Percentiles rank a stretch among this genome's conserved stretches.
phyloP scores from a whole-genome alignment of 108 stramenopile species.

The Thalassiosira profunda region DNA sequence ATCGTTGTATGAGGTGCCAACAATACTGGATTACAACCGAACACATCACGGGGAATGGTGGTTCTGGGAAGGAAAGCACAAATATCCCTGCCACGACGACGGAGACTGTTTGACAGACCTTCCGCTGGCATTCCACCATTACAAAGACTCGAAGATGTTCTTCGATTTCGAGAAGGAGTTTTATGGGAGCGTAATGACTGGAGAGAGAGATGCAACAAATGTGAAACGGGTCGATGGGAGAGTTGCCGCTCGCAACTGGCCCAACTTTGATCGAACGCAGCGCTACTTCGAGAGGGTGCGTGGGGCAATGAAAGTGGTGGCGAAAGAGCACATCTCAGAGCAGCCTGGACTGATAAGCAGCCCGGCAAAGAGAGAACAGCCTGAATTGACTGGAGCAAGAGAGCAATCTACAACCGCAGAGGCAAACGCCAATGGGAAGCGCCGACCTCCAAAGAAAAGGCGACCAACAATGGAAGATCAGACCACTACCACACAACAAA shows the following conservation, averaged over 20 bases:
- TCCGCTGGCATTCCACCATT: conserved; percentile 33
- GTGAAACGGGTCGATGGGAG: not conserved
- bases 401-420: too few species aligned
- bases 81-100: conserved; percentile 25
- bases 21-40: conserved; percentile 19
- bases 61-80: conserved; percentile 37
- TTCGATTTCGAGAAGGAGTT: conserved; percentile 42
- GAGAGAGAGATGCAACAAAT: not conserved
- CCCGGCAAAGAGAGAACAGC: too few species aligned
- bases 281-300: conserved; percentile 30
- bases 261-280: conserved; percentile 1
- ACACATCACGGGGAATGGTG: conserved; percentile 40
- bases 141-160: conserved; percentile 12
- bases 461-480: not conserved
- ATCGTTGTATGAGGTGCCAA: conserved; percentile 9
- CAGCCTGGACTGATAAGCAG: too few species aligned
- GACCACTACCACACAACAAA: not conserved
- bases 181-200: conserved; percentile 12
- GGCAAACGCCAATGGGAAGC: too few species aligned
- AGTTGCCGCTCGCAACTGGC: not conserved
- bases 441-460: too few species aligned
- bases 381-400: too few species aligned
- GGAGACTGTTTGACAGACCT: conserved; percentile 32
- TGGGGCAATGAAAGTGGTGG: conserved; percentile 21
- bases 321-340: too few species aligned